Evolutionary conservation across 768 basidiomycete species (phyloP).

Genomic region (Naematelia aurantialba): DNA sequence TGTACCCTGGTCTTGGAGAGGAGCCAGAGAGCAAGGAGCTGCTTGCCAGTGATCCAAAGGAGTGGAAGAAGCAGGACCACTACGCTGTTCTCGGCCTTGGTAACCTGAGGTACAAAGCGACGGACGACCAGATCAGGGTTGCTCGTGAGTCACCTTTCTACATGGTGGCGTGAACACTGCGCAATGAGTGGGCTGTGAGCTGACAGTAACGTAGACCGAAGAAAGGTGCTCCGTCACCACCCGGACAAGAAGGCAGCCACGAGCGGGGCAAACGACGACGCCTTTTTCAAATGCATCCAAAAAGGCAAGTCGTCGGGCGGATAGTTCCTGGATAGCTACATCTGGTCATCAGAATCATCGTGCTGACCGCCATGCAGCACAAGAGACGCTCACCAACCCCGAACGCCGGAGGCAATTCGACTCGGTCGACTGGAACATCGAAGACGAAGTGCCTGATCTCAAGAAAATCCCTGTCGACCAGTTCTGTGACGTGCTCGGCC

Average conservation of each 20-base stretch:
- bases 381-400: conserved; percentile 80
- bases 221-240: conserved; percentile 98
- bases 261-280: conserved; percentile 88
- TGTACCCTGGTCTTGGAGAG: conserved; percentile 88
- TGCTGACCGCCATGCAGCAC: conserved; percentile 54
- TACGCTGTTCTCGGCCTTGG: conserved; percentile 95
- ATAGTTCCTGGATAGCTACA: no score
- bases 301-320: conserved; percentile 63
- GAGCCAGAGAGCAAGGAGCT: conserved; percentile 74
- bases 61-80: conserved; percentile 99
- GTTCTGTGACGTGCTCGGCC: conserved; percentile 70
- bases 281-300: conserved; percentile 99
- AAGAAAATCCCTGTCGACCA: conserved; percentile 53
- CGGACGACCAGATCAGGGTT: conserved; percentile 86
- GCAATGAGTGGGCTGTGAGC: conserved; percentile 2
- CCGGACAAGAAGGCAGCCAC: conserved; percentile 88
- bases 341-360: not conserved
- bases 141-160: conserved; percentile 65
- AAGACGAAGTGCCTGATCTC: conserved; percentile 63
- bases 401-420: conserved; percentile 94
- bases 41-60: conserved; percentile 81
- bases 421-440: conserved; percentile 81
- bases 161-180: no score
- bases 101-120: conserved; percentile 79
- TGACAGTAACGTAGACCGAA: conserved; percentile 65